A percentile compares a stretch with the other conserved stretches of the same genome.
Evolutionary conservation across 2,329 filamentous ascomycete species (phyloP).

Genomic region (Alternaria postmessia): DNA sequence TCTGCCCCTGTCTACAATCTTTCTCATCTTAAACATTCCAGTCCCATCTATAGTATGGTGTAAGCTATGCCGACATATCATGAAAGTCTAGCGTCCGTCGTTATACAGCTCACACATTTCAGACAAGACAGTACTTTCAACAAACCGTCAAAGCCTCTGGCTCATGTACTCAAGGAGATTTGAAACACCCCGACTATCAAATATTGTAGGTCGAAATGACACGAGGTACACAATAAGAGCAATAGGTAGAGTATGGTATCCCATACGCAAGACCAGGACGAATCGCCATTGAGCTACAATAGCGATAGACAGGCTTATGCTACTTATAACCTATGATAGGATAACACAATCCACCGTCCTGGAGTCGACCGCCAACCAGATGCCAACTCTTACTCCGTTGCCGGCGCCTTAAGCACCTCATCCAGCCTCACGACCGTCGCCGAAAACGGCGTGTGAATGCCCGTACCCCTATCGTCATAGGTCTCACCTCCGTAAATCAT

Average conservation of each 20-base stretch:
- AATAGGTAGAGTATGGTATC: neutral
- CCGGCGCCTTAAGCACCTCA: constrained; percentile 4
- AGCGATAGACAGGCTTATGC: too few relatives aligned
- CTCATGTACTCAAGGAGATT: neutral
- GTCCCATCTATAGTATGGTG: neutral
- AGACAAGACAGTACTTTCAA: too few relatives aligned
- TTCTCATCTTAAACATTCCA: neutral
- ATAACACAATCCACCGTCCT: too few relatives aligned
- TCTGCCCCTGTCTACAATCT: neutral
- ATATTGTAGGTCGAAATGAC: neutral
- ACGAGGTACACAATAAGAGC: too few relatives aligned
- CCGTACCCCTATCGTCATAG: constrained; percentile 19
- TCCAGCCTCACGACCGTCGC: constrained; percentile 22
- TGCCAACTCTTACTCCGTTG: neutral
- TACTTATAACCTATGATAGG: too few relatives aligned
- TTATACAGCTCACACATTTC: neutral
- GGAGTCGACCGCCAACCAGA: too few relatives aligned
- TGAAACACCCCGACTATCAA: neutral
- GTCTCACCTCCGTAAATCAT: constrained; percentile 30
- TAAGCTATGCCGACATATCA: neutral
- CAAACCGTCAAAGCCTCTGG: neutral
- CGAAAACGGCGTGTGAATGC: constrained; percentile 21
- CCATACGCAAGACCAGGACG: neutral
- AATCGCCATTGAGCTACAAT: too few relatives aligned
- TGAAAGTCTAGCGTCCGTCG: neutral